Conservation (phyloP, 805 yeast species). For the Candida insectalens region DNA sequence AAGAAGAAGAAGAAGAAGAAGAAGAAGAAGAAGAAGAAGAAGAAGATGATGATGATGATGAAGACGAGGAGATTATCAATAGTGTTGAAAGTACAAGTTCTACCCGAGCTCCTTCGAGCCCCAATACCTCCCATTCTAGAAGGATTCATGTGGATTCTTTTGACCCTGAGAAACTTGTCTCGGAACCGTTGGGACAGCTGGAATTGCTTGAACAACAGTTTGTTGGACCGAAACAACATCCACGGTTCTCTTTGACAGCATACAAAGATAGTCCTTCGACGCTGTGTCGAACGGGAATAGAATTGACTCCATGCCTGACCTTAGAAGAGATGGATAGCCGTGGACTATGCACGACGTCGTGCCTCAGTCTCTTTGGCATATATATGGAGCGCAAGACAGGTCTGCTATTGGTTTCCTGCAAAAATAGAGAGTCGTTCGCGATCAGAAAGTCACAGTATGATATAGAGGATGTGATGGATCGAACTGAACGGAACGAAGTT, state of each 20-base stretch:
- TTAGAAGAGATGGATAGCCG: conserved; percentile 1
- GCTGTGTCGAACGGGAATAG: conserved; percentile 5
- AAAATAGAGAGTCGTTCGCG: conserved; percentile 14
- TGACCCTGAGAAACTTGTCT: no score
- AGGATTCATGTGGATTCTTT: no score
- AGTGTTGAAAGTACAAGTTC: no score
- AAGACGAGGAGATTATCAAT: no score
- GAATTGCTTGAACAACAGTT: conserved; percentile 12
- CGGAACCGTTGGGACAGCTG: no score
- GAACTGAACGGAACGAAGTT: conserved; percentile 12
- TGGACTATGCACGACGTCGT: conserved; percentile 10
- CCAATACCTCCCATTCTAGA: no score
- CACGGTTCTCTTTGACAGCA: conserved; percentile 11
- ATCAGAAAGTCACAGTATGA: conserved; percentile 15
- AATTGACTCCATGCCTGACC: conserved; percentile 8
- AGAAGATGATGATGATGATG: no score
- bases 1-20: no score
- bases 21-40: no score
- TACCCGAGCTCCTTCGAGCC: no score
- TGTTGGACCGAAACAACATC: conserved; percentile 20
- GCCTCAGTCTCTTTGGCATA: conserved; percentile 19
- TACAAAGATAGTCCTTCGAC: conserved; percentile 11
- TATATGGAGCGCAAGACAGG: conserved; percentile 15
- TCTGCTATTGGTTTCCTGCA: conserved; percentile 13
- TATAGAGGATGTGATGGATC: conserved; percentile 16